Evolutionary conservation across 1,284 basidiomycete species (phyloP).

Genomic region (Moesziomyces parantarcticus): DNA sequence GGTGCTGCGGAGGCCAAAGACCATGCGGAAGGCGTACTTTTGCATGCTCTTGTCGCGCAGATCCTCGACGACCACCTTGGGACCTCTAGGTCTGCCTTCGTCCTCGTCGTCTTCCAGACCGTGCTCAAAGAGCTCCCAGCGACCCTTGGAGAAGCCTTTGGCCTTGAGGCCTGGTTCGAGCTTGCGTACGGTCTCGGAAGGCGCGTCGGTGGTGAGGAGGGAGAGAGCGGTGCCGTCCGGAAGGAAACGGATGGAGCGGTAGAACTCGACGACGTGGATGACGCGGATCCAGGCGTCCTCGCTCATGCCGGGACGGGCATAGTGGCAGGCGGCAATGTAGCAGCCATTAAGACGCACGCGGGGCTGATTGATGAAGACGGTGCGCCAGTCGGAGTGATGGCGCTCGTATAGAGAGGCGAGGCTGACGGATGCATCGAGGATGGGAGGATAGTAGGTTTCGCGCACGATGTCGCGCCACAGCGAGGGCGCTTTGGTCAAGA

Average conservation of each 20-base stretch:
- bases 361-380: constrained; percentile 62
- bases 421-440: constrained; percentile 31
- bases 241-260: constrained; percentile 85
- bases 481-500: constrained; percentile 51
- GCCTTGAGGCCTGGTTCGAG: constrained; percentile 76
- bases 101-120: constrained; percentile 51
- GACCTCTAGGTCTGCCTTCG: constrained; percentile 37
- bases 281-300: constrained; percentile 65
- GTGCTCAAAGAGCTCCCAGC: constrained; percentile 54
- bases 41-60: constrained; percentile 63
- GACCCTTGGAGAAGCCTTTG: constrained; percentile 79
- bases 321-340: constrained; percentile 65
- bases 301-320: constrained; percentile 58
- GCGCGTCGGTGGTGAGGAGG: constrained; percentile 83
- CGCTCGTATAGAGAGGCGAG: constrained; percentile 30
- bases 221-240: constrained; percentile 87
- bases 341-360: constrained; percentile 62
- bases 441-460: constrained; percentile 57
- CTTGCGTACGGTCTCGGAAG: constrained; percentile 79
- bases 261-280: constrained; percentile 72
- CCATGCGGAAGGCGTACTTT: constrained; percentile 88
- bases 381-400: constrained; percentile 58
- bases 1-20: constrained; percentile 79
- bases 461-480: constrained; percentile 59
- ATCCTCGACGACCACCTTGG: constrained; percentile 60